Percentiles rank a stretch among this genome's conserved stretches.
Evolutionary conservation across 1,284 basidiomycete species (phyloP).

Genomic region (Ganoderma resinaceum): DNA sequence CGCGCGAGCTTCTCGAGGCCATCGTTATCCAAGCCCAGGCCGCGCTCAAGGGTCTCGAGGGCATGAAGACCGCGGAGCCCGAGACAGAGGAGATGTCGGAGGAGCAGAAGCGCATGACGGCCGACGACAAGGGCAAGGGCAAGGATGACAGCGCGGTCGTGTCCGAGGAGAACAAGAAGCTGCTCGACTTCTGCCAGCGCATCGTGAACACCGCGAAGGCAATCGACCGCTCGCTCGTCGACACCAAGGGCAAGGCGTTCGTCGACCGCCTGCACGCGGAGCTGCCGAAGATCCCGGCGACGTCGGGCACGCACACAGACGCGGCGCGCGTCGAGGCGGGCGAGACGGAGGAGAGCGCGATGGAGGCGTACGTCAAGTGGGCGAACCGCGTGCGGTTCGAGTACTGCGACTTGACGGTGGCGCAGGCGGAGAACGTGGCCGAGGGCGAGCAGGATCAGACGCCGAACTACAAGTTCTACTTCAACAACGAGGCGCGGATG

Average conservation of each 20-base stretch:
- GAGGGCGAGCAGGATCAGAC: constrained; percentile 55
- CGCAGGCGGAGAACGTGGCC: constrained; percentile 38
- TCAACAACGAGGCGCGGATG: constrained; percentile 81
- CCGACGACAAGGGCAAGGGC: constrained; percentile 64
- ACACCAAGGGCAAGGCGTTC: constrained; percentile 87
- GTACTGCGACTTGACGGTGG: constrained; percentile 82
- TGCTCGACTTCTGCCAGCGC: constrained; percentile 76
- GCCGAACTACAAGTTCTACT: constrained; percentile 82
- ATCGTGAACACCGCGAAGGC: constrained; percentile 80
- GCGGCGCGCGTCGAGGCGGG: constrained; percentile 55
- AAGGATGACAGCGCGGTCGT: constrained; percentile 53
- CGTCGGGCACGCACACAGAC: constrained; percentile 46
- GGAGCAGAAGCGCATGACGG: constrained; percentile 82
- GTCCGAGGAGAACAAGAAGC: constrained; percentile 73
- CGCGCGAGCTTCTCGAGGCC: constrained; percentile 87
- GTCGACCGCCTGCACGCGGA: constrained; percentile 78
- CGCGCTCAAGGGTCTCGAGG: constrained; percentile 84
- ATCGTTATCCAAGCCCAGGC: constrained; percentile 90
- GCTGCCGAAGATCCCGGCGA: constrained; percentile 71
- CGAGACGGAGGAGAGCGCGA: constrained; percentile 68
- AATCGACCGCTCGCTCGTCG: constrained; percentile 84
- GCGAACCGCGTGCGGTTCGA: constrained; percentile 82
- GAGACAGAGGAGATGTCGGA: constrained; percentile 72
- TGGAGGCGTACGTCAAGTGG: constrained; percentile 83
- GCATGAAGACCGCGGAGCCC: constrained; percentile 56